Evolutionary conservation across 352 stramenopile genomes (phyloP), one percentile per base, ranked within the genome.

Genomic region (Pythium diclinum): DNA sequence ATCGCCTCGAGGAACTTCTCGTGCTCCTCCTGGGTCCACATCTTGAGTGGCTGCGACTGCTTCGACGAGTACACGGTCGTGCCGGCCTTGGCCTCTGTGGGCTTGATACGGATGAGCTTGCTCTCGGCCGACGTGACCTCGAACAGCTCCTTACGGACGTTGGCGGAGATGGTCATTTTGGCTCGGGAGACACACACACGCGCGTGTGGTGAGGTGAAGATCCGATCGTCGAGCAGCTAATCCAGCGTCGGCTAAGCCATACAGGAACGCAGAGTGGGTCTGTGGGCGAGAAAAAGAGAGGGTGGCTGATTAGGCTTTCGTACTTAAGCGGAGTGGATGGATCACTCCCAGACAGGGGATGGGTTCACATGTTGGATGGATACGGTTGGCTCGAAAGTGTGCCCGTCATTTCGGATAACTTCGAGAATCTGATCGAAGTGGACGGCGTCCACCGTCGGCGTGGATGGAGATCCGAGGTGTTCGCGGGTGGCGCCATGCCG

Each of bases 21-120:
- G 71, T 95, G 86, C 72, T 93, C 84, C 51, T 93, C 82, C 56
- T 90, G 80, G 13, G 84, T 90, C 84, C 84, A 93, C 80, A 93
- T 91, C 59, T 90, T 90, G 60, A 92, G 80, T 52, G 84, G 84
- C 71, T 92, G 84, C 42, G 78, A 83, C 71, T 92, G 84, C 70
- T 91, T 91, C 46, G 80, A 90, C 61, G 84, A 91, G 72, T 92
- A 92, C 28, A 92, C 84, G 6, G 84, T 92, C 48, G 84, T 92
- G 61, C 84, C 84, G 25, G 84, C 84, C 76, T 92, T 92, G 51
- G 84, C 84, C 64, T 92, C 84, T 30, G 84, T 92, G 38, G 84
- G 84, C 69, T 90, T 89, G 62, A 92, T 92, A 59, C 84, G 84
- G 66, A 92, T 92, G 68, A 92, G 81, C 63, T 89, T 88, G 38